Conservation (phyloP, 768 basidiomycete genomes). For the Neoboletus subvelutipes region DNA sequence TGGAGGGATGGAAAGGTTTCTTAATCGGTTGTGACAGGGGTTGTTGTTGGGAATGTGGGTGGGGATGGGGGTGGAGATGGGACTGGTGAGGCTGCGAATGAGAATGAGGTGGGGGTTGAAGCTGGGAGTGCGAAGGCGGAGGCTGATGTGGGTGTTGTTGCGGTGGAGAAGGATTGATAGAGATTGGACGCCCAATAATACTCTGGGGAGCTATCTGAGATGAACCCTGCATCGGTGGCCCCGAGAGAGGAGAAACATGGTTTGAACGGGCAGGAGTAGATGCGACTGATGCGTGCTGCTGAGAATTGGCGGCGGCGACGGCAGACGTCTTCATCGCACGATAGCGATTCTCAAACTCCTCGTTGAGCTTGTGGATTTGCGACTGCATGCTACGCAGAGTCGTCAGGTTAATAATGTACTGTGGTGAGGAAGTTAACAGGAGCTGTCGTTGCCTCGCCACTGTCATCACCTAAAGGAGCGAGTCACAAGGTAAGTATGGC, state of each 20-base stretch:
- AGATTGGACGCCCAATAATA: constrained; percentile 31
- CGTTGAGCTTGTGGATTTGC: constrained; percentile 44
- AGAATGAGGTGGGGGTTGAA: constrained; percentile 5
- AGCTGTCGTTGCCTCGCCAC: constrained; percentile 38
- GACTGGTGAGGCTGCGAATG: constrained; percentile 9
- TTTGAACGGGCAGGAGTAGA: constrained; percentile 3
- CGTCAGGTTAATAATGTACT: constrained; percentile 36
- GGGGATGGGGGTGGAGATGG: constrained; percentile 6
- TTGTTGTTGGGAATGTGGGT: constrained; percentile 10
- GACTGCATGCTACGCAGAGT: constrained; percentile 44
- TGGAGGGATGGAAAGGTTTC: constrained; percentile 17
- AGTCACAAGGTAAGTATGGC: constrained; percentile 9
- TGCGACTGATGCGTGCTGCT: not conserved
- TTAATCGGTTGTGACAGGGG: constrained; percentile 10
- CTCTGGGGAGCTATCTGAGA: constrained; percentile 18
- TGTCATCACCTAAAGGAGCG: constrained; percentile 39
- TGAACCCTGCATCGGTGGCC: constrained; percentile 20
- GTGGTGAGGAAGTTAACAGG: constrained; percentile 22
- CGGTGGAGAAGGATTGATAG: constrained; percentile 28
- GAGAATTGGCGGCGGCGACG: constrained; percentile 4
- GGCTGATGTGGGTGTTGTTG: constrained; percentile 9
- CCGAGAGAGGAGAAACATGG: constrained; percentile 10
- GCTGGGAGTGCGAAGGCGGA: constrained; percentile 11
- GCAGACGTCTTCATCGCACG: constrained; percentile 25
- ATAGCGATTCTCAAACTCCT: constrained; percentile 36